phyloP scores from a whole-genome alignment of 148 eudicot species.

The Limonium bicolor region DNA sequence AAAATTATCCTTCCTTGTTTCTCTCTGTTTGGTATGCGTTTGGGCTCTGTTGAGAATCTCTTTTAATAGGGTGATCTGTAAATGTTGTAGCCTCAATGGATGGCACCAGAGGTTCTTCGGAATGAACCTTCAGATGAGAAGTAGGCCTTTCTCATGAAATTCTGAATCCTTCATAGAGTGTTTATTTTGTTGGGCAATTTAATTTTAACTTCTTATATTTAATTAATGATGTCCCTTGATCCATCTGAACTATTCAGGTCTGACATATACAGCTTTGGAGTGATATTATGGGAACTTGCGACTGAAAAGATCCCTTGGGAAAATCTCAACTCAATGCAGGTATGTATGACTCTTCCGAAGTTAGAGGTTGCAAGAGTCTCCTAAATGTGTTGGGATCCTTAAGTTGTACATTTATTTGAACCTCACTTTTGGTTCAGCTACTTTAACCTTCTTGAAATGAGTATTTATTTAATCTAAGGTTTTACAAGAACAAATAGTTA shows the following conservation, averaged over 20 bases:
- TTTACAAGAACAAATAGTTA: no score
- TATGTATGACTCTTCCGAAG: no score
- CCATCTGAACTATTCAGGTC: constrained; percentile 34
- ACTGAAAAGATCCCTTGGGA: constrained; percentile 94
- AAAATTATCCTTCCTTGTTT: no score
- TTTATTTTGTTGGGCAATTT: background rate
- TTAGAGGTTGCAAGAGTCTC: no score
- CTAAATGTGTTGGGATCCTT: no score
- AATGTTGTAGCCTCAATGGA: constrained; percentile 90
- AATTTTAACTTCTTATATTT: background rate
- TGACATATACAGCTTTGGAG: constrained; percentile 88
- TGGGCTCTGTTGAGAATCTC: no score
- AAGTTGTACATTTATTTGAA: no score
- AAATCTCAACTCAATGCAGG: constrained; percentile 92
- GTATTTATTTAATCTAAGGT: no score
- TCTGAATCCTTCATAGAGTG: background rate
- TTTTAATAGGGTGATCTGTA: no score
- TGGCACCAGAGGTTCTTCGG: constrained; percentile 90
- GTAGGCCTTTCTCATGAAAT: constrained; percentile 8
- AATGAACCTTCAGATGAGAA: constrained; percentile 66
- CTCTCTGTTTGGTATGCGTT: no score
- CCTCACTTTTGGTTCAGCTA: no score
- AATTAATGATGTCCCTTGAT: background rate
- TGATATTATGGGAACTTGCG: constrained; percentile 85
- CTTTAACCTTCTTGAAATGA: no score